Percentiles rank a stretch among this genome's conserved stretches.
Evolutionary conservation across 768 basidiomycete genomes (phyloP).

Genomic region (Scleroderma citrinum): DNA sequence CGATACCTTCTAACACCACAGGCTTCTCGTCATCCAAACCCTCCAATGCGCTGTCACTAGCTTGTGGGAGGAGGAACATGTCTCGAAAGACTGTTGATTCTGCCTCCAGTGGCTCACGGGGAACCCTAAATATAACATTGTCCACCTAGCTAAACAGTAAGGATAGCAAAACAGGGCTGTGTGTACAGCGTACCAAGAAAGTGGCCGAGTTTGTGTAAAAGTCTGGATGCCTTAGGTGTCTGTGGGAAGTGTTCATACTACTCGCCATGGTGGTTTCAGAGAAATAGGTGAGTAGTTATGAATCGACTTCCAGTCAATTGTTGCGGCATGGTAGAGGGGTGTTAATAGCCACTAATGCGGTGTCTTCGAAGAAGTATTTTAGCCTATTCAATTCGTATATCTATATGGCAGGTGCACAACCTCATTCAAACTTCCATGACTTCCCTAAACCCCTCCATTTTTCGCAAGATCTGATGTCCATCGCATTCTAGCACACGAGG

Average conservation of each 20-base stretch:
- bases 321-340: too few species aligned
- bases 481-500: too few species aligned
- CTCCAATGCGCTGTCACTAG: neutral
- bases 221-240: neutral
- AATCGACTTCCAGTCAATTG: too few species aligned
- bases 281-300: too few species aligned
- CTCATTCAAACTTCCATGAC: too few species aligned
- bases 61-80: slow-evolving; percentile 16
- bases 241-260: neutral
- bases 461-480: too few species aligned
- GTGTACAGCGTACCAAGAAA: slow-evolving; percentile 5
- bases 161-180: neutral
- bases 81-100: slow-evolving; percentile 15
- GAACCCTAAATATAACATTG: slow-evolving; percentile 14
- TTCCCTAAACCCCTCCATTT: too few species aligned
- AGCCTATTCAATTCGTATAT: too few species aligned
- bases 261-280: too few species aligned
- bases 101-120: slow-evolving; percentile 11
- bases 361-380: too few species aligned
- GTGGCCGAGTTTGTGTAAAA: slow-evolving; percentile 13
- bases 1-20: slow-evolving; percentile 9
- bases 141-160: slow-evolving; percentile 13
- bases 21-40: slow-evolving; percentile 13
- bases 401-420: too few species aligned
- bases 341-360: too few species aligned